Conservation (phyloP, 2,329 filamentous ascomycete genomes). For the Curvularia verruculosa region DNA sequence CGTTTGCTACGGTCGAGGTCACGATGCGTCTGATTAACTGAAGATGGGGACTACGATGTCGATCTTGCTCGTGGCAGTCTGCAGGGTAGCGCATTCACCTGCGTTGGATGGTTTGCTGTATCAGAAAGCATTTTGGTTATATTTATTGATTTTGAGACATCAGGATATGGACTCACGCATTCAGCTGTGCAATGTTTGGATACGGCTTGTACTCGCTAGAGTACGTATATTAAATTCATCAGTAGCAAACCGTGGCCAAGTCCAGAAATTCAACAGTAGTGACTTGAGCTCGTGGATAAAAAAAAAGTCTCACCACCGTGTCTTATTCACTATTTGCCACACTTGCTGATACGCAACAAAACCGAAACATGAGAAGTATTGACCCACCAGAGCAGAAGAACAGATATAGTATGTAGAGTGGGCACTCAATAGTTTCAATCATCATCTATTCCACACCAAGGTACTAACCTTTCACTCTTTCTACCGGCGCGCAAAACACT, state of each 20-base stretch:
- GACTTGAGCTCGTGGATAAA: not conserved
- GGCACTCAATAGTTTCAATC: not conserved
- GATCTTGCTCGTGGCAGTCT: not conserved
- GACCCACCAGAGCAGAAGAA: not conserved
- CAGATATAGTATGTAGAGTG: not conserved
- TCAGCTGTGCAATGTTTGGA: not conserved
- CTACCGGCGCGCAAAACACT: not conserved
- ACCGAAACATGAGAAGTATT: not conserved
- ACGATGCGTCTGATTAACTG: constrained; percentile 32
- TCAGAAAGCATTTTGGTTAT: not conserved
- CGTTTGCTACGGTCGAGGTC: constrained; percentile 73
- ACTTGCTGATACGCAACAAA: not conserved
- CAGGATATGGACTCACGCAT: not conserved
- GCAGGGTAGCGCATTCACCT: not conserved
- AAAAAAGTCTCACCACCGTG: not conserved
- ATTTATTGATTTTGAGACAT: not conserved
- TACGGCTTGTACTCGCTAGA: not conserved
- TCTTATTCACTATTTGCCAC: not conserved
- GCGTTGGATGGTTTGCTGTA: not conserved
- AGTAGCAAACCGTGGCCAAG: not conserved
- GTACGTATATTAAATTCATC: not conserved
- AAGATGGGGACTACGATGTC: not conserved
- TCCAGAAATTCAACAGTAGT: not conserved
- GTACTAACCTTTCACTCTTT: not conserved
- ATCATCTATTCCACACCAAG: not conserved